phyloP scores from a whole-genome alignment of 306 rosid genomes.

The Medicago lupulina region DNA sequence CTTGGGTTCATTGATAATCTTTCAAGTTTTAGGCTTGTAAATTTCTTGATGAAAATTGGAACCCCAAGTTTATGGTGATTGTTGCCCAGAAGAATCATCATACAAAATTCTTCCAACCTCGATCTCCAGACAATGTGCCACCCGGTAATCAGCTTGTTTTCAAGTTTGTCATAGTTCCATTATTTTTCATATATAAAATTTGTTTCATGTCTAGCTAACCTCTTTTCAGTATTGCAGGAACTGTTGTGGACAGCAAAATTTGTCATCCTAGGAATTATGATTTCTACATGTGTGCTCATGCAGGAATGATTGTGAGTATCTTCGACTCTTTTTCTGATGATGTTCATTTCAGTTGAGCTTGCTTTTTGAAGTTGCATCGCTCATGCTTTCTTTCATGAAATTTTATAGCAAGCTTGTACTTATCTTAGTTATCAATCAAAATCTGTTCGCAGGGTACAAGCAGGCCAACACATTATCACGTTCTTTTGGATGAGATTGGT shows the following conservation, averaged over 20 bases:
- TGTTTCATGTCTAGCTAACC: no score
- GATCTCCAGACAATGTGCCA: conserved; percentile 82
- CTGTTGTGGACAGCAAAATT: conserved; percentile 78
- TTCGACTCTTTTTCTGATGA: no score
- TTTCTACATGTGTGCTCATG: conserved; percentile 92
- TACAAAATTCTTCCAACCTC: conserved; percentile 79
- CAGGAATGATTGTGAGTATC: conserved; percentile 91
- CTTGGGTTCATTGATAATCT: neutral
- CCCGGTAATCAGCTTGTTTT: conserved; percentile 55
- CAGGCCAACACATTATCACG: no score
- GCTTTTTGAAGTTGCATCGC: no score
- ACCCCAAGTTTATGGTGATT: conserved; percentile 84
- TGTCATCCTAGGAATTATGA: conserved; percentile 91
- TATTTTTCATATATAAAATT: neutral
- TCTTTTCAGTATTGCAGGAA: conserved; percentile 60
- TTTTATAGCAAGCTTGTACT: no score
- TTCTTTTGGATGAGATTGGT: no score
- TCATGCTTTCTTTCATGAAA: no score
- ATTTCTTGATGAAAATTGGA: conserved; percentile 82
- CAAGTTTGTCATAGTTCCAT: neutral
- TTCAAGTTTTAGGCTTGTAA: conserved; percentile 73
- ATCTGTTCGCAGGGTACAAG: no score
- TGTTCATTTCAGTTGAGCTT: no score
- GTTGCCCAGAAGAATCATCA: conserved; percentile 95
- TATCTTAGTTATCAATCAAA: no score